phyloP scores from a whole-genome alignment of 2,329 filamentous ascomycete species.

The Trichoderma sp. region DNA sequence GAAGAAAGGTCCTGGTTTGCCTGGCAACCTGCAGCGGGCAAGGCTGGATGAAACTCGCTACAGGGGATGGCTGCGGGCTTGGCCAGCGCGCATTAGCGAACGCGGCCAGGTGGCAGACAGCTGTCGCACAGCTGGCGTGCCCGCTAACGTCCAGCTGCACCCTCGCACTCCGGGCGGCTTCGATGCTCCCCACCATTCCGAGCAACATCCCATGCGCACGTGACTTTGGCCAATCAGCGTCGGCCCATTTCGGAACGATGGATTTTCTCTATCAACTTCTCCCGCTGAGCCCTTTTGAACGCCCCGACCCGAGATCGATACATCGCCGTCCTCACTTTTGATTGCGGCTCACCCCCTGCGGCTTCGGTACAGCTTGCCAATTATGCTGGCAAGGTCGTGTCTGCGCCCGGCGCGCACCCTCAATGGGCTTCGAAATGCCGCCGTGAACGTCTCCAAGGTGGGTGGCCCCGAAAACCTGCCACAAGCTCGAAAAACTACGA shows the following conservation, averaged over 20 bases:
- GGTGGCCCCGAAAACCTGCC: slow-evolving; percentile 39
- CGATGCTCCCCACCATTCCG: slow-evolving; percentile 14
- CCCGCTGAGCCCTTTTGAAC: slow-evolving; percentile 43
- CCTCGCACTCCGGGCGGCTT: background rate
- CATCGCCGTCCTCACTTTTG: slow-evolving; percentile 40
- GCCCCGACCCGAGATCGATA: slow-evolving; percentile 43
- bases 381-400: slow-evolving; percentile 91
- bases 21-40: slow-evolving; percentile 28
- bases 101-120: slow-evolving; percentile 10
- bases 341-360: slow-evolving; percentile 41
- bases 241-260: slow-evolving; percentile 48
- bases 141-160: background rate
- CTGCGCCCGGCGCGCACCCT: slow-evolving; percentile 86
- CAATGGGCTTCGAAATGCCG: slow-evolving; percentile 74
- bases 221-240: slow-evolving; percentile 45
- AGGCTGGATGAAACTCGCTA: background rate
- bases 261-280: slow-evolving; percentile 47
- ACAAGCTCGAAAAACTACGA: slow-evolving; percentile 32
- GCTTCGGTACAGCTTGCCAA: slow-evolving; percentile 51
- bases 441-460: slow-evolving; percentile 75
- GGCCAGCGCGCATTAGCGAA: background rate
- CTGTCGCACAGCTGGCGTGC: background rate
- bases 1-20: slow-evolving; percentile 21
- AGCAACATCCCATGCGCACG: slow-evolving; percentile 33
- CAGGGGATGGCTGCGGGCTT: background rate